Evolutionary conservation across 768 basidiomycete genomes (phyloP), one percentile per base, ranked within the genome.

Genomic region (Erythrobasidium yunnanense): DNA sequence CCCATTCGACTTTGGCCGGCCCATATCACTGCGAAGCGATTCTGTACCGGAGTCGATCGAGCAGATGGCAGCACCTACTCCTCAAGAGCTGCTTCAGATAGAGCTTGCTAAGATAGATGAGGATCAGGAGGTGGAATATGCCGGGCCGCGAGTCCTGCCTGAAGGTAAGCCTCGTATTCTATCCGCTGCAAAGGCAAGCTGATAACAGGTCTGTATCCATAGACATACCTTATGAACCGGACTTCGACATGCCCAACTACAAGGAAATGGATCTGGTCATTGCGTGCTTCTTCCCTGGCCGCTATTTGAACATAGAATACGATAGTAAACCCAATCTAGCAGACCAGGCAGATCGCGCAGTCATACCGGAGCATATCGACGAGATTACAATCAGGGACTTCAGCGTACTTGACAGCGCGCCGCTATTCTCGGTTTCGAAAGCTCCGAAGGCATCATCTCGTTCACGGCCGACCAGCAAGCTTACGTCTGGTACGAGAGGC

Each of bases 161-260:
- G 4, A 7, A 51, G 60, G 47, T 63, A 38, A 7, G 30, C 23
- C 11, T 47, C 4, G 55, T 22, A 8, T 22, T 20, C 4, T 15
- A 49, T 62, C 38, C 35, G 18, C 45, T 22, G n/a, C n/a, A n/a
- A n/a, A n/a, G n/a, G n/a, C n/a, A 18, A 45, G 32, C 42, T 46
- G 35, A 23, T 22, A 45, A 46, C 42, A 5, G 6, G 6, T n/a
- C 30, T 4, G 11, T 35, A 8, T 49, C 18, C n/a, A 3, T 22
- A 63, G 60, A 51, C 34, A 23, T 50, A 23, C 60, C 60, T n/a
- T 46, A 49, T 20, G 29, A 51, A 18, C 49, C 49, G 3, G 45
- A 46, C 1, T 63, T 63, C 49, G 60, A 63, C 29, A 51, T 63
- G 29, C 60, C 60, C 25, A 25, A 63, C 60, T 63, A 63, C 30